phyloP scores from a whole-genome alignment of 257 asterid species.

The Solanum chiquidenum region DNA sequence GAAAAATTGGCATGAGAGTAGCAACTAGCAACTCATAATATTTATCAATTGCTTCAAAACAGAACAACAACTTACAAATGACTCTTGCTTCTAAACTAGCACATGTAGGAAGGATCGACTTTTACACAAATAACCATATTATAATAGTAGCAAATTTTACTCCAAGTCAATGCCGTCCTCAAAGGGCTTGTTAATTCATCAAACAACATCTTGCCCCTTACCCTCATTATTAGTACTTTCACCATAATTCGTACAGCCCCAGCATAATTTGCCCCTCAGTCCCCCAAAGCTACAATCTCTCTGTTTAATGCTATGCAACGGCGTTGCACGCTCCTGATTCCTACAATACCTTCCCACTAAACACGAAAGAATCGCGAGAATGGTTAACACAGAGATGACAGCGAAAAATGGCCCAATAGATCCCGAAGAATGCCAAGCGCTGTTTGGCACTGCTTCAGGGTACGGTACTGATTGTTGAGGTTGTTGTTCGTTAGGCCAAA shows the following conservation, averaged over 20 bases:
- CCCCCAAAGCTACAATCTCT: slow-evolving; percentile 1
- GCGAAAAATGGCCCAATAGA: slow-evolving; percentile 29
- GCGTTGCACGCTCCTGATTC: slow-evolving; percentile 4
- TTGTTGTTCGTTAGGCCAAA: slow-evolving; percentile 14
- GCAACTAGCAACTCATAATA: not conserved
- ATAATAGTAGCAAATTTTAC: not conserved
- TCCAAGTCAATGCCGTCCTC: not conserved
- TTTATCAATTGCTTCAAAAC: not conserved
- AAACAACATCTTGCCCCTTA: slow-evolving; percentile 11
- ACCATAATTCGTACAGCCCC: not conserved
- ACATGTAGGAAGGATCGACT: not conserved
- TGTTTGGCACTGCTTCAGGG: slow-evolving; percentile 1
- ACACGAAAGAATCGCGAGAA: slow-evolving; percentile 24
- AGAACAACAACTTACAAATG: not conserved
- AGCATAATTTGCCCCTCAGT: slow-evolving; percentile 8
- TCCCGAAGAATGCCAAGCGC: slow-evolving; percentile 13
- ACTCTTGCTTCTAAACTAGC: not conserved
- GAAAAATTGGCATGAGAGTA: not conserved
- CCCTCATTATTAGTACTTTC: not conserved
- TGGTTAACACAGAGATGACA: slow-evolving; percentile 17
- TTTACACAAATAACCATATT: not conserved
- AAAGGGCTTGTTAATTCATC: not conserved
- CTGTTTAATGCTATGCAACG: slow-evolving; percentile 1
- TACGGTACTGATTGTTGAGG: slow-evolving; percentile 6
- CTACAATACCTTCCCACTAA: slow-evolving; percentile 13